Evolutionary conservation across 805 yeast genomes (phyloP).

Genomic region (Cyberlindnera americana): DNA sequence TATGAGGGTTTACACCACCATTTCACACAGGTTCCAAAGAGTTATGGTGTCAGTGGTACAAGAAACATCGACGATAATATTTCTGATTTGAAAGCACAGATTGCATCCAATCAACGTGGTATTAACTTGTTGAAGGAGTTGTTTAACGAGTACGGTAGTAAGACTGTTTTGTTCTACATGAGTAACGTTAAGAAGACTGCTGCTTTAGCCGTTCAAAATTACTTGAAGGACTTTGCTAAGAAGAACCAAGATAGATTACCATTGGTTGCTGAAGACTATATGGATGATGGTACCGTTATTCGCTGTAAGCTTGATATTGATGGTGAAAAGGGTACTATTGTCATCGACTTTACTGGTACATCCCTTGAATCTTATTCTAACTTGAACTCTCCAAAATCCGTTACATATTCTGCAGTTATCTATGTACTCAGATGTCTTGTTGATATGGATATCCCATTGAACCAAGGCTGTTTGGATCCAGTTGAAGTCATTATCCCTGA

Average conservation of each 20-base stretch:
- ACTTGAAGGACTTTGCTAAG: conserved; percentile 36
- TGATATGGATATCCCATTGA: conserved; percentile 83
- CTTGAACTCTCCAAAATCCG: conserved; percentile 53
- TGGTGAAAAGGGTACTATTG: conserved; percentile 36
- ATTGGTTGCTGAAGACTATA: conserved; percentile 42
- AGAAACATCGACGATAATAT: conserved; percentile 52
- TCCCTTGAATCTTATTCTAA: conserved; percentile 50
- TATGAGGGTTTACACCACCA: conserved; percentile 46
- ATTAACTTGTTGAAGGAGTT: conserved; percentile 40
- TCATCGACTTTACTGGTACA: conserved; percentile 51
- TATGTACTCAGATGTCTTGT: conserved; percentile 58
- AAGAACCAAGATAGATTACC: conserved; percentile 35
- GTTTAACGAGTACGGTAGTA: conserved; percentile 41
- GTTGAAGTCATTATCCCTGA: conserved; percentile 43
- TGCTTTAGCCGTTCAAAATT: conserved; percentile 41
- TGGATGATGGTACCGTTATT: conserved; percentile 56
- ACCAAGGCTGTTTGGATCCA: conserved; percentile 88
- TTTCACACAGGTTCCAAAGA: conserved; percentile 44
- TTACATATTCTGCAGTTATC: conserved; percentile 49
- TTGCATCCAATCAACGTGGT: conserved; percentile 52
- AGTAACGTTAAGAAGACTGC: conserved; percentile 43
- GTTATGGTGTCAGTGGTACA: conserved; percentile 52
- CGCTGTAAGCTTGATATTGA: conserved; percentile 39
- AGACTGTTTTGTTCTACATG: conserved; percentile 45
- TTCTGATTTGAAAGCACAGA: conserved; percentile 45